These are phyloP conservation scores for Trametes hirsuta DNA, from an alignment of 1,284 basidiomycete genomes.

Conservation along the genomic window DNA sequence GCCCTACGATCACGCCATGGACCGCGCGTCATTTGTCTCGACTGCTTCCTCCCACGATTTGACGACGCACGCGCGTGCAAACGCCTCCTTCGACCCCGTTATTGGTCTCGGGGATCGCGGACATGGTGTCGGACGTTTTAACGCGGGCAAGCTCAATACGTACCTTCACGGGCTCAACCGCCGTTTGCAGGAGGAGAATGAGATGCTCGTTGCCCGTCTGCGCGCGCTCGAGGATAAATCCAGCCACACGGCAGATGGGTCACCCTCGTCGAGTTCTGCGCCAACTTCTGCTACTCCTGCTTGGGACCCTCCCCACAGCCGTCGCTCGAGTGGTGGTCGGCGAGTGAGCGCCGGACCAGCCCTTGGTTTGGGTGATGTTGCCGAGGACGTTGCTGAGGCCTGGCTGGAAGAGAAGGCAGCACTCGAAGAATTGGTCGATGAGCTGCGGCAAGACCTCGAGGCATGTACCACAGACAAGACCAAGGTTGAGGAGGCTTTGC, in stretches of 20 bases:
- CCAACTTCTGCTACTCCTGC: constrained; percentile 11
- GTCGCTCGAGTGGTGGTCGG: constrained; percentile 36
- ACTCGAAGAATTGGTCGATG: constrained; percentile 51
- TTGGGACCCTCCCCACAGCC: constrained; percentile 24
- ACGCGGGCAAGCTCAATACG: constrained; percentile 78
- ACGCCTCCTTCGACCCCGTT: constrained; percentile 82
- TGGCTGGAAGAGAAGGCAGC: constrained; percentile 67
- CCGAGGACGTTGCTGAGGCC: constrained; percentile 60
- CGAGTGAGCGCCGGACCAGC: constrained; percentile 53
- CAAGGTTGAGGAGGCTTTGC: constrained; percentile 46
- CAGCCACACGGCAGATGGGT: constrained; percentile 29
- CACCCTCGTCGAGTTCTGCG: constrained; percentile 7
- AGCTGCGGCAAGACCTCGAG: constrained; percentile 50
- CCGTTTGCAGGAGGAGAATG: constrained; percentile 81
- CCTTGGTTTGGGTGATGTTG: constrained; percentile 56
- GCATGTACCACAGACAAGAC: constrained; percentile 38
- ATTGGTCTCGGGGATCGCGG: constrained; percentile 69
- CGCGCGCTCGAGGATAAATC: constrained; percentile 47
- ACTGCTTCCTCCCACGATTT: constrained; percentile 85
- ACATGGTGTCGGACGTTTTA: constrained; percentile 67
- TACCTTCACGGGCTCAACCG: constrained; percentile 83
- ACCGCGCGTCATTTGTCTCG: constrained; percentile 69
- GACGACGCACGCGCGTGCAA: constrained; percentile 76
- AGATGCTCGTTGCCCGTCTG: constrained; percentile 50
- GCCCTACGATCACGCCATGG: constrained; percentile 35